Base-by-base conservation (phyloP, 2,329 filamentous ascomycete genomes). In the Lithohypha guttulata region DNA sequence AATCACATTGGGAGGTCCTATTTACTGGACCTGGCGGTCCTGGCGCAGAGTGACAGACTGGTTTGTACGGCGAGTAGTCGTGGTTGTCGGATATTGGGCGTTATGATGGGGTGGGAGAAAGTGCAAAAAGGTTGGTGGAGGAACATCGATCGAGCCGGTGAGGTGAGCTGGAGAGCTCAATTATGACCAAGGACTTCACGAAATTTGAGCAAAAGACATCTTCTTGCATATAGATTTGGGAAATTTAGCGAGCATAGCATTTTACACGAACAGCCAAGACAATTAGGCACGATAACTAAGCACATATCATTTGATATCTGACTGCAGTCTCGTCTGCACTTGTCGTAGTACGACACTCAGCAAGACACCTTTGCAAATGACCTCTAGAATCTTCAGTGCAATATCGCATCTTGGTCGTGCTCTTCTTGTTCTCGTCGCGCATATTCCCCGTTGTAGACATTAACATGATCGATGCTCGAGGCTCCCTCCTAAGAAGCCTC, bases 21-120 rank as follows among this genome's bases (percentile, higher is more conserved):
- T 60, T 62, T 86, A 57, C 73, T 93, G 60, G 85, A 93, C 59
- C 61, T 93, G 41, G 76, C 80, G 1, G 79, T 93, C 17, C 64
- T 93, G 30, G 74, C 77, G 0, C 67, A 71, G 19, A 72, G 75
- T 11, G 84, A 91, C 56, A 70, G 66, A 9, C 69, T 91, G 6
- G 71, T 93, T 1, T 93, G 85, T 53, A 81, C 78, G 2, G 79
- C 87, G 17, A 84, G 79, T 50, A 59, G 55, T 46, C 57, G 61
- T 11, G 65, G 57, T 3, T 93, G 85, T 57, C 71, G 83, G 15
- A 53, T 93, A 38, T 57, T 93, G 45, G 85, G 75, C 2, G 83
- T 93, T 27, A 86, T 93, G 79, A 77, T 91, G 76, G 85, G 85
- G 0, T 87, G 83, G 82, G 79, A 87, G 25, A 69, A 66, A 20